These are phyloP conservation scores for Gamsiella multidivaricata DNA, from an alignment of 192 early-diverging fungal genomes.

Conservation along the genomic window DNA sequence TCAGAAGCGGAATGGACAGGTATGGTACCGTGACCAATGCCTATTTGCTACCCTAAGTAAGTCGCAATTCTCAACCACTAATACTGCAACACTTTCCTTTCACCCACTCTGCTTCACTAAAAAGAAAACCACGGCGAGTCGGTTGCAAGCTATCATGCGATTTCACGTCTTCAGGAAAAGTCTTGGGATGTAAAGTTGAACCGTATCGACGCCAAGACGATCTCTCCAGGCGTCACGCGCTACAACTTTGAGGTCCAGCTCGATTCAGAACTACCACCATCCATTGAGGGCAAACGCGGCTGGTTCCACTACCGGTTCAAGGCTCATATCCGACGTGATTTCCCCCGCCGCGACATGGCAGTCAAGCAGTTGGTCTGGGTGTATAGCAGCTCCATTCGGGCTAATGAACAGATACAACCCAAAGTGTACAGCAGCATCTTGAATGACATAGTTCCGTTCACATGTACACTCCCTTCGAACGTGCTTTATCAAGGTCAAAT, in stretches of 20 bases:
- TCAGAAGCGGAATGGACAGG: conserved; percentile 42
- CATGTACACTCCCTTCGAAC: conserved; percentile 27
- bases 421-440: conserved; percentile 31
- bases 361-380: conserved; percentile 40
- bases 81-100: neutral
- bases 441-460: conserved; percentile 28
- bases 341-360: conserved; percentile 45
- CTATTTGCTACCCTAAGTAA: no score
- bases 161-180: conserved; percentile 23
- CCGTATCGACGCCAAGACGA: conserved; percentile 25
- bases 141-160: conserved; percentile 2
- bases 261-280: conserved; percentile 23
- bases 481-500: conserved; percentile 40
- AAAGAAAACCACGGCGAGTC: conserved; percentile 28
- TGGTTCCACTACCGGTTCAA: conserved; percentile 52
- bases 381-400: conserved; percentile 18
- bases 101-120: neutral
- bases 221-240: conserved; percentile 37
- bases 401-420: conserved; percentile 9
- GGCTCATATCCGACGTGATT: conserved; percentile 28
- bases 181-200: conserved; percentile 35
- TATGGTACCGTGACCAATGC: neutral
- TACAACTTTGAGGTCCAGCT: conserved; percentile 35
- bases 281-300: conserved; percentile 23
- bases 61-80: neutral